Conservation (phyloP, 2,329 filamentous ascomycete species). For the Bimuria novae-zelandiae region DNA sequence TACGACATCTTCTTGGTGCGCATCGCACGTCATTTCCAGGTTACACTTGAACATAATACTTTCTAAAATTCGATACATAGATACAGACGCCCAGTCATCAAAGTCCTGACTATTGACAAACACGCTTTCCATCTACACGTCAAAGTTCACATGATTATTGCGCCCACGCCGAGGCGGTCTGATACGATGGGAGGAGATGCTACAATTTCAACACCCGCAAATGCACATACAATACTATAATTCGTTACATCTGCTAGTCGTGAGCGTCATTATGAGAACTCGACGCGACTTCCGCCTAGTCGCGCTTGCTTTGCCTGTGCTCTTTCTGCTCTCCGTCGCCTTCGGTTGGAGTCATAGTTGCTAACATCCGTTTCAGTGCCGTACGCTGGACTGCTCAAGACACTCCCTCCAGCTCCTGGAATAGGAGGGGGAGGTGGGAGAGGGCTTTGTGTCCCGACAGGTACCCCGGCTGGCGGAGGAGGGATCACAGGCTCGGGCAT, state of each 20-base stretch:
- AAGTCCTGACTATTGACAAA: background rate
- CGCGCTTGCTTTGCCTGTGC: constrained; percentile 45
- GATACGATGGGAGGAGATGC: too few species aligned
- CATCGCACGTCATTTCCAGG: too few species aligned
- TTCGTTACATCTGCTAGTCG: constrained; percentile 4
- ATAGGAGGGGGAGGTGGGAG: constrained; percentile 44
- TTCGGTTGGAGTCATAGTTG: constrained; percentile 46
- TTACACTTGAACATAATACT: too few species aligned
- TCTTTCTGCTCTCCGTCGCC: constrained; percentile 45
- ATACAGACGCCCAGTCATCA: background rate
- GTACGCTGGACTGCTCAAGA: constrained; percentile 43
- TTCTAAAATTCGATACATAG: background rate
- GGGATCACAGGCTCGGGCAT: constrained; percentile 30
- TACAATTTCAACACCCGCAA: constrained; percentile 1
- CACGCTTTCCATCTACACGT: background rate
- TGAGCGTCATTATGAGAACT: constrained; percentile 41
- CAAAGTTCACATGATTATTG: too few species aligned
- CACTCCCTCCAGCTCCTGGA: constrained; percentile 35
- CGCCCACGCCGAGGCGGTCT: too few species aligned
- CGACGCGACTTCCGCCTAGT: constrained; percentile 44
- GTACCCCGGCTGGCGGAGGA: constrained; percentile 28
- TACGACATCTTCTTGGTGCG: too few species aligned
- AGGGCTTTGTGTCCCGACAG: constrained; percentile 22
- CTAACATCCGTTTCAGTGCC: constrained; percentile 47
- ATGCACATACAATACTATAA: constrained; percentile 4